phyloP scores from a whole-genome alignment of 2,329 filamentous ascomycete species.

The Talaromyces sp. region DNA sequence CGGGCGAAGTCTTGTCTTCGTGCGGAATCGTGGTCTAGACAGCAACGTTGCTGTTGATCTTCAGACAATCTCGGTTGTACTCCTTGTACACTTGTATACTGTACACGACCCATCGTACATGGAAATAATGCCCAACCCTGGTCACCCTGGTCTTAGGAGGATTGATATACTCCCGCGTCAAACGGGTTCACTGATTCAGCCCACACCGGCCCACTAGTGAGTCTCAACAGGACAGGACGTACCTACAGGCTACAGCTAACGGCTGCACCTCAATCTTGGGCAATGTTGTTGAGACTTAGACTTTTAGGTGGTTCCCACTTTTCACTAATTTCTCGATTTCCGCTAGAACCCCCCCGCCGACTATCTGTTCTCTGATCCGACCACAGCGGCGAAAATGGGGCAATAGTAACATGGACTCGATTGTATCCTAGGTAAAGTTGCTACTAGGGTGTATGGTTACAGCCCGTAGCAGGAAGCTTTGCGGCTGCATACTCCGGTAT shows the following conservation, averaged over 20 bases:
- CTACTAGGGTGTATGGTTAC: not conserved
- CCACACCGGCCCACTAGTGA: conserved; percentile 8
- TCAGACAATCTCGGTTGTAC: not conserved
- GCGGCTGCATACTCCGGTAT: not conserved
- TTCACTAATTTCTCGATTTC: conserved; percentile 2
- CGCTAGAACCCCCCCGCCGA: not conserved
- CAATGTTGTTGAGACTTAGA: not conserved
- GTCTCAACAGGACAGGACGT: conserved; percentile 15
- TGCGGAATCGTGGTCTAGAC: not conserved
- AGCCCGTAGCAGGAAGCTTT: conserved; percentile 1
- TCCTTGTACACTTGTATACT: conserved; percentile 4
- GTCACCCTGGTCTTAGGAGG: conserved; percentile 12
- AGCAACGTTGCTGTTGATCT: conserved; percentile 3
- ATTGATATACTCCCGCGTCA: conserved; percentile 12
- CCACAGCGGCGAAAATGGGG: conserved; percentile 6
- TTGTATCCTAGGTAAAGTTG: conserved; percentile 4
- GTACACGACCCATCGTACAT: not conserved
- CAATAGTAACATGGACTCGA: not conserved
- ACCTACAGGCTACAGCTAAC: conserved; percentile 2
- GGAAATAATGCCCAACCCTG: conserved; percentile 3
- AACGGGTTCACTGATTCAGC: conserved; percentile 5
- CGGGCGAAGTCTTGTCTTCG: not conserved
- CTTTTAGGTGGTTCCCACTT: not conserved
- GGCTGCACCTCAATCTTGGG: conserved; percentile 9
- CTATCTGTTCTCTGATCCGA: conserved; percentile 1